Percentiles rank a stretch among this genome's conserved stretches.
Conservation (phyloP, 2,329 filamentous ascomycete genomes). For the Chrysoporthe puriensis region DNA sequence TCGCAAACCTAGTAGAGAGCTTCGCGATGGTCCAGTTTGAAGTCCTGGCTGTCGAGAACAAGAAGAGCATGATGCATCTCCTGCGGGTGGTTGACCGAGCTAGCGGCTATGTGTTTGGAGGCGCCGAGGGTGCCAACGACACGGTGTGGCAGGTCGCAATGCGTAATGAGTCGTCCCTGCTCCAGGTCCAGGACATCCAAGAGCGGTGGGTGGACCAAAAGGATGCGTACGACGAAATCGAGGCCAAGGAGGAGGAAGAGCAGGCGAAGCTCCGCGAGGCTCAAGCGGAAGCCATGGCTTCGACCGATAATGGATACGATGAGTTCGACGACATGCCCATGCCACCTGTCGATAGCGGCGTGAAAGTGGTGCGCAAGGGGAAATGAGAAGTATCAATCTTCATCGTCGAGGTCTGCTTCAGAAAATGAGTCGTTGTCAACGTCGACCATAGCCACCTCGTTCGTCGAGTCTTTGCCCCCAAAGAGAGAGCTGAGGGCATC, state of each 20-base stretch:
- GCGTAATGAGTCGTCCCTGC: conserved; percentile 71
- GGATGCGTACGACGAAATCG: conserved; percentile 82
- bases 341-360: conserved; percentile 62
- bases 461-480: conserved; percentile 33
- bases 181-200: conserved; percentile 89
- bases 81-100: conserved; percentile 89
- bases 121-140: conserved; percentile 89
- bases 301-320: conserved; percentile 41
- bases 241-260: conserved; percentile 74
- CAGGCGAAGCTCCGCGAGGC: conserved; percentile 61
- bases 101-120: conserved; percentile 89
- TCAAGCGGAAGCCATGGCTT: conserved; percentile 40
- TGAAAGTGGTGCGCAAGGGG: conserved; percentile 72
- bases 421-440: conserved; percentile 51
- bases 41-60: conserved; percentile 93
- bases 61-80: conserved; percentile 93
- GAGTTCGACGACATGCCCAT: conserved; percentile 52
- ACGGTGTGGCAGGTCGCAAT: conserved; percentile 97
- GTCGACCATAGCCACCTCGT: conserved; percentile 45
- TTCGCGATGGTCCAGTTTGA: conserved; percentile 92
- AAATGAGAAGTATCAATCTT: conserved; percentile 47
- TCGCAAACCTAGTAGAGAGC: conserved; percentile 83
- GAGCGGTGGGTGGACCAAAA: conserved; percentile 94
- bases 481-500: conserved; percentile 38
- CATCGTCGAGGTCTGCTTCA: conserved; percentile 51